Evolutionary conservation across 2,329 filamentous ascomycete genomes (phyloP), one percentile per base, ranked within the genome.

Genomic region (Fusarium siculi): DNA sequence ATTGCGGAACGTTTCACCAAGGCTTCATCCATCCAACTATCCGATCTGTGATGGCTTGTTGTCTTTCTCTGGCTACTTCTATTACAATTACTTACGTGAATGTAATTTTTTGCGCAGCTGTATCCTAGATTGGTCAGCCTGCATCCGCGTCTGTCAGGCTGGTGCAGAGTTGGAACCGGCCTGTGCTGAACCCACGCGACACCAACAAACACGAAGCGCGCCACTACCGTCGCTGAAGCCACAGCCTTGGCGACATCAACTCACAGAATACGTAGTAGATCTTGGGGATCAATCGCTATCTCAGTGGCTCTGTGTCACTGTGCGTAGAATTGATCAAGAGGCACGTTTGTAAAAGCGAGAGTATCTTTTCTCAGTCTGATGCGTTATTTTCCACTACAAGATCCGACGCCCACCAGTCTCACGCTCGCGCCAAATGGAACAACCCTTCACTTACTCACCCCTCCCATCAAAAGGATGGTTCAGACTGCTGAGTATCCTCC

Each of bases 381-480:
- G 58, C 58, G 58, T 8, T 4, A 61, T 55, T 61, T 61, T 43
- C 10, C 9, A 12, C 4, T 18, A 9, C 23, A 14, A 57, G 7
- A 36, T 15, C 46, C 14, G 11, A 54, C 8, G 16, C 12, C 8
- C n/a, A 12, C 12, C 21, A 32, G 3, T 5, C 8, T 14, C 46
- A 12, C 2, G 16, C 21, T n/a, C 28, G 10, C 10, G 0, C 15
- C 21, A 49, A 32, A 50, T 50, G 47, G 28, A 50, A 23, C 47
- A 34, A 7, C 28, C n/a, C 0, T 56, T 56, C 19, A 21, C 16
- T 18, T 62, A 56, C 40, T 32, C 30, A 3, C 25, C 56, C 5
- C 28, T 65, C 6, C 62, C 62, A 10, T 39, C 39, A 6, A 46
- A 18, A 6, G 63, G 44, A 30, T 66, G 60, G 50, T 66, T 66